Evolutionary conservation across 1,284 basidiomycete genomes (phyloP).

Genomic region (Ganoderma leucocontextum): DNA sequence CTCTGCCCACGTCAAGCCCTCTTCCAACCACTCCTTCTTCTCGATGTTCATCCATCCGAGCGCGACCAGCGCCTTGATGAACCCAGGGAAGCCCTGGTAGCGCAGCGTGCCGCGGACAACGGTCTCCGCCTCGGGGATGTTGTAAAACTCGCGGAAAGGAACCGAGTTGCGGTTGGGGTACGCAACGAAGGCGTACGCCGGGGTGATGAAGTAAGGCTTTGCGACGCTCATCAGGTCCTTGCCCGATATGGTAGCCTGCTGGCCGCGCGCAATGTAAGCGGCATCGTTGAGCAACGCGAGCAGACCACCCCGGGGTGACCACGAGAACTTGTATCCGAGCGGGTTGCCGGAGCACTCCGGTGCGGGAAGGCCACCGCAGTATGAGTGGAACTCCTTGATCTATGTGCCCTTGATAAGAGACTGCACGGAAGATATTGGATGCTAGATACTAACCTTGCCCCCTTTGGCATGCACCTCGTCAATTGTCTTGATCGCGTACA

Average conservation of each 20-base stretch:
- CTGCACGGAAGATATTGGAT: not conserved
- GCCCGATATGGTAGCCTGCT: constrained; percentile 72
- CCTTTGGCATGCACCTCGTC: constrained; percentile 93
- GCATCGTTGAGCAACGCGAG: constrained; percentile 95
- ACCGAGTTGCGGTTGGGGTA: constrained; percentile 98
- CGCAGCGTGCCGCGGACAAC: constrained; percentile 93
- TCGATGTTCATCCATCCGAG: constrained; percentile 88
- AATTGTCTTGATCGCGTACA: constrained; percentile 98
- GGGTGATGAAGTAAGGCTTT: constrained; percentile 95
- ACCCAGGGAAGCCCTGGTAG: constrained; percentile 99
- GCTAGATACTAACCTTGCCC: constrained; percentile 73
- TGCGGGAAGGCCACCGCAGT: constrained; percentile 96
- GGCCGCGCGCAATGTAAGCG: constrained; percentile 77
- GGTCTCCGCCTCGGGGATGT: constrained; percentile 94
- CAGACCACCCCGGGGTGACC: constrained; percentile 97
- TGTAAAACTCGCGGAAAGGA: constrained; percentile 88
- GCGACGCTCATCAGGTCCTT: constrained; percentile 88
- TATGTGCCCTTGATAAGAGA: constrained; percentile 38
- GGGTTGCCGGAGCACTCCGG: constrained; percentile 93
- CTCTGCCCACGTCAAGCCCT: constrained; percentile 82
- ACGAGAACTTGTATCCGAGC: constrained; percentile 99
- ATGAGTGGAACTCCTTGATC: constrained; percentile 95
- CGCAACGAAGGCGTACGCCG: constrained; percentile 95
- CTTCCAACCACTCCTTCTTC: constrained; percentile 82
- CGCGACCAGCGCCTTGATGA: constrained; percentile 89